Evolutionary conservation across 2,329 filamentous ascomycete genomes (phyloP).

Genomic region (Magnaporthales sp.): DNA sequence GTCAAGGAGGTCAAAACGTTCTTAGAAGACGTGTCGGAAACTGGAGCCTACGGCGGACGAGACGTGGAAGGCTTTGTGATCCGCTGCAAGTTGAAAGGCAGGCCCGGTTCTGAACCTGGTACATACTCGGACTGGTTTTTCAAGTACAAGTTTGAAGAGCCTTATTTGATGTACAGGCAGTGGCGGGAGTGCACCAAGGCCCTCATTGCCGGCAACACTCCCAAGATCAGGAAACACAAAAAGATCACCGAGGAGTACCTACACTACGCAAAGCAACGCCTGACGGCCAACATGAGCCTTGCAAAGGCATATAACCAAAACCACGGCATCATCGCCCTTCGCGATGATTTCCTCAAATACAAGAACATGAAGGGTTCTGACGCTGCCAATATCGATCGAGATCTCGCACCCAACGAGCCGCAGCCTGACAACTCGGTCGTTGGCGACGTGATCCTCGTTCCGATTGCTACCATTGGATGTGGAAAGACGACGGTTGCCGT

Average conservation of each 20-base stretch:
- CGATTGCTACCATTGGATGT: constrained; percentile 88
- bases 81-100: constrained; percentile 64
- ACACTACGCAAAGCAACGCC: constrained; percentile 64
- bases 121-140: constrained; percentile 92
- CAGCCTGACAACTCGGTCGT: constrained; percentile 28
- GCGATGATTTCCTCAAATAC: constrained; percentile 77
- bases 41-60: constrained; percentile 79
- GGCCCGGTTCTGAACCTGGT: constrained; percentile 34
- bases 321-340: constrained; percentile 87
- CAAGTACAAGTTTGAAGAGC: constrained; percentile 99
- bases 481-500: constrained; percentile 91
- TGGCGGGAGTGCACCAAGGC: constrained; percentile 97
- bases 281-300: constrained; percentile 60
- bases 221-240: constrained; percentile 77
- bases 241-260: constrained; percentile 90
- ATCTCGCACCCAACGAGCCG: constrained; percentile 33
- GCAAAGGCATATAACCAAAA: constrained; percentile 71
- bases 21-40: constrained; percentile 76
- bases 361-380: constrained; percentile 83
- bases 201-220: constrained; percentile 65
- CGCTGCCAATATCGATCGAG: constrained; percentile 67
- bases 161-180: constrained; percentile 96
- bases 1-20: constrained; percentile 68
- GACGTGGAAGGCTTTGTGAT: constrained; percentile 97
- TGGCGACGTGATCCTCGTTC: constrained; percentile 71